Evolutionary conservation across 495 filamentous ascomycete genomes (phyloP), one percentile per base, ranked within the genome.

Genomic region (Penicillium coffeae): DNA sequence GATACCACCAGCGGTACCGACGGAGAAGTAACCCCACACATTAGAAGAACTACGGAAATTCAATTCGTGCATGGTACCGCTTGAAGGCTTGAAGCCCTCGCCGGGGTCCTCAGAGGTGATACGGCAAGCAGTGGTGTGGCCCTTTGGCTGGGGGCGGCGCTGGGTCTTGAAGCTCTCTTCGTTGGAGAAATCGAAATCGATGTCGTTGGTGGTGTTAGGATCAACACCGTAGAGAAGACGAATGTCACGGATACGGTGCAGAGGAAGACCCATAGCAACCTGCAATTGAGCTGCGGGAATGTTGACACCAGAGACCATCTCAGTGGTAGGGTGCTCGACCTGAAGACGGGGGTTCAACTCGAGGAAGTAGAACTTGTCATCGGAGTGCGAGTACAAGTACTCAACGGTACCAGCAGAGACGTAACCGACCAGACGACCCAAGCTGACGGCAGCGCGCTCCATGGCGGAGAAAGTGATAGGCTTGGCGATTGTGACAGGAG

Each of bases 21-120:
- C 93, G 25, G 93, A 99, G 83, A 99, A 99, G 72, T 99, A 99
- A 78, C 93, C 93, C 93, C 93, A 99, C 33, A 96, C 93, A 59
- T 99, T 99, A 37, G 93, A 96, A 58, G 91, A 96, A 75, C 85
- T 90, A 50, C 93, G 81, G 84, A 99, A 99, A 77, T 99, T 99
- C 57, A 99, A 76, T 64, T 99, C 93, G 73, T 96, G 93, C 84
- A 99, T 93, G 50, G 89, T 95, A 82, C 93, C 93, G 62, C 90
- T 92, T 16, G 93, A 99, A 45, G 93, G 93, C 79, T 99, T 99
- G 82, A 99, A 99, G 22, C 93, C 93, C 79, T 99, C 93, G 54
- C 92, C 93, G 13, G 93, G 93, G 68, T 99, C 93, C 72, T 99
- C 93, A 1, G 94, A 99, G 21, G 93, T 99, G 72, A 99, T 99